Base-by-base conservation (phyloP, 192 early-diverging fungal species). In the Linnemannia hyalina region DNA sequence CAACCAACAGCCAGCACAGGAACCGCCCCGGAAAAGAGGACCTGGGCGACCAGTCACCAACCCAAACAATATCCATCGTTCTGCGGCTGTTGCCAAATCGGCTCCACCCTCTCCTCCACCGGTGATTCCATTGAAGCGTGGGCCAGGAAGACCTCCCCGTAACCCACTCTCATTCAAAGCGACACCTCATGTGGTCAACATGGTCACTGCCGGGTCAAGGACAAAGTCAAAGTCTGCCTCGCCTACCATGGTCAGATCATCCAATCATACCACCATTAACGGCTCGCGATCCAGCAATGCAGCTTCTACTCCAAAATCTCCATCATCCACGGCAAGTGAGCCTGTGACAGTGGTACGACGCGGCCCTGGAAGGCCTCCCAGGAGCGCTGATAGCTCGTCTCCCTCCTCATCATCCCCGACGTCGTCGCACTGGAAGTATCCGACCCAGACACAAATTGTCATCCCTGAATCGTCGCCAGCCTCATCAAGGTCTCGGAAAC, bases 71-170 rank as follows among this genome's bases (percentile, higher is more conserved):
- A 32, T 29, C 4, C 16, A 32, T 26, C 82, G 69, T 57, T 32
- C 36, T 13, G 36, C 38, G 38, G 73, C 44, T 10, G 44, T 29
- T 3, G 29, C 75, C 18, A 49, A 42, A 46, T 35, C 76, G 38
- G 7, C 71, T 4, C 77, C 73, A n/a, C 63, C 68, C 23, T 38
- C 73, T 36, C 69, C 83, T 44, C 74, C 83, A 40, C 70, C 74
- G 4, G n/a, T 77, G 8, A 70, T 85, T 3, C 83, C 78, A 9
- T 23, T 76, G 40, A 88, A 88, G 38, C 81, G 87, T 68, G 87
- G 87, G 6, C 87, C 87, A 52, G 87, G 87, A 29, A 74, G 87
- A 68, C 87, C 87, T 60, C 82, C 82, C n/a, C 82, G 82, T 44
- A 80, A 85, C 32, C 82, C 77, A 3, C 46, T 76, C n/a, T 20